Evolutionary conservation across 2,329 filamentous ascomycete species (phyloP).

Genomic region (Daldinia sp.): DNA sequence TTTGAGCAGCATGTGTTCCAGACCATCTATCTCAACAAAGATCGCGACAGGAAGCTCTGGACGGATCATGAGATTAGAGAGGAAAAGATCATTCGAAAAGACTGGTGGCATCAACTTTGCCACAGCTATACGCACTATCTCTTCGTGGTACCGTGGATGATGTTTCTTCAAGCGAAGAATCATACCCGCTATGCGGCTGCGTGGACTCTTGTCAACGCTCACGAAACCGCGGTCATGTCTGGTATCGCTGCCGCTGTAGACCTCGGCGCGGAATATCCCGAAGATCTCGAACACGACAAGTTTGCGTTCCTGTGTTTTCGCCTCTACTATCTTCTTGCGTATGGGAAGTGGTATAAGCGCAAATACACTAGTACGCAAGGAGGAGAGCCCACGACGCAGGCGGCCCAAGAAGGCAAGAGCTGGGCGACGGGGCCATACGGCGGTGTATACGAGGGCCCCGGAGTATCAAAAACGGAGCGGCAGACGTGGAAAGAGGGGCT

Average conservation of each 20-base stretch:
- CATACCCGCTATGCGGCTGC: constrained; percentile 67
- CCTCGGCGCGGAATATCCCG: constrained; percentile 70
- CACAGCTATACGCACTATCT: constrained; percentile 66
- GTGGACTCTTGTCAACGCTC: constrained; percentile 73
- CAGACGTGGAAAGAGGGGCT: constrained; percentile 57
- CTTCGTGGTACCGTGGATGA: constrained; percentile 70
- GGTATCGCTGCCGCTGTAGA: constrained; percentile 74
- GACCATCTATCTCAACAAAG: constrained; percentile 67
- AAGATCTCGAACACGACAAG: constrained; percentile 67
- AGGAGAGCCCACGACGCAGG: constrained; percentile 38
- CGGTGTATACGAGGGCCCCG: constrained; percentile 66
- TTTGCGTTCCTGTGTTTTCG: constrained; percentile 69
- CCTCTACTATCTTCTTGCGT: constrained; percentile 67
- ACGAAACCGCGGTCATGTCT: constrained; percentile 73
- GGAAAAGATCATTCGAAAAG: constrained; percentile 62
- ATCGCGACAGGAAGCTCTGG: constrained; percentile 62
- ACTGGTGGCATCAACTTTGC: constrained; percentile 71
- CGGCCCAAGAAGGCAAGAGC: constrained; percentile 58
- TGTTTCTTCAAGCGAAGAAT: constrained; percentile 69
- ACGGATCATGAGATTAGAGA: constrained; percentile 61
- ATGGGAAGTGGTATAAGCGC: constrained; percentile 67
- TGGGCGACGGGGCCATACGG: constrained; percentile 68
- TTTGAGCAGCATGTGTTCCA: constrained; percentile 51
- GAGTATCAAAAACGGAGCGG: constrained; percentile 61
- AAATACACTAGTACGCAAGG: constrained; percentile 42